Evolutionary conservation across 257 asterid species (phyloP), one percentile per base, ranked within the genome.

Genomic region (Nicotiana benthamiana): DNA sequence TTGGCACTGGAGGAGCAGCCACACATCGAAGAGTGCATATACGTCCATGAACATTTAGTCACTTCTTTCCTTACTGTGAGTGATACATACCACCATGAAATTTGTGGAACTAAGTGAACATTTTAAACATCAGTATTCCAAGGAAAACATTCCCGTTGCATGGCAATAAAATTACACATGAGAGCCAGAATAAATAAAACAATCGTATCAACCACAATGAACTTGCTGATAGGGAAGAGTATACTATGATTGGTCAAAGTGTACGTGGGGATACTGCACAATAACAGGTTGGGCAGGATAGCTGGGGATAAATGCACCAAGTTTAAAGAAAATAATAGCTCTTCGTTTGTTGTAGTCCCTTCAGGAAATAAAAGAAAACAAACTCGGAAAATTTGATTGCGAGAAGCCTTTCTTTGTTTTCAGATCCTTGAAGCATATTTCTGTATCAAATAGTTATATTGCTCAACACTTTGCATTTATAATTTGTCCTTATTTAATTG

Each of bases 181-280:
- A 68, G 57, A 6, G 9, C 16, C 20, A 13, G 9, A 51, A n/a
- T 1, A 26, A 20, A 27, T 1, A 26, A 46, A 30, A 62, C 40
- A 66, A 54, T 16, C 43, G 60, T 12, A 64, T 20, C 68, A 28
- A 5, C 74, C 61, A 18, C 34, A 43, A 70, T 40, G 56, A n/a
- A 40, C 56, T 70, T 43, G 77, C 20, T 70, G 32, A 20, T 32
- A 70, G 40, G 34, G 77, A 79, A 60, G 70, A 80, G 24, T 67
- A 75, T 89, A 96, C 99, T 98, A 96, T 86, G 99, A 94, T 74
- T 96, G 99, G 83, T 96, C 99, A 84, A 96, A 96, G 89, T 96
- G 99, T 64, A 94, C 97, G 85, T 92, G 84, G 57, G 98, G 98
- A 87, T 94, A 96, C 64, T 91, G 97, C 54, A 96, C 93, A 75